Percentiles rank a stretch among this genome's conserved stretches.
These are phyloP conservation scores for Protomyces lactucae-debilis DNA, from an alignment of 1,139 yeast species.

Conservation along the genomic window DNA sequence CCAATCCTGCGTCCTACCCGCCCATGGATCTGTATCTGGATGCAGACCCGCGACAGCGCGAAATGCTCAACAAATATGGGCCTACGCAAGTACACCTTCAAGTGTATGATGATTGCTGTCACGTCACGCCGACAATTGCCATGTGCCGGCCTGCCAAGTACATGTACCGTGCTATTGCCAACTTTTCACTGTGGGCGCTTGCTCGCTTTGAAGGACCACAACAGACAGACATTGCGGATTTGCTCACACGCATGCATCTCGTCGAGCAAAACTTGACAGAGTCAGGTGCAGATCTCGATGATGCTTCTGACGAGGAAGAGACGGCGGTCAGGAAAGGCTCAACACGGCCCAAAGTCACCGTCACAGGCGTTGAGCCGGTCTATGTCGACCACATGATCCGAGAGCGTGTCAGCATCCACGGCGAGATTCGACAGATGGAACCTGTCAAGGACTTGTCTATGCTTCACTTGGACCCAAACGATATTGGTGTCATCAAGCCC, in stretches of 20 bases:
- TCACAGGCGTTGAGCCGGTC: conserved; percentile 18
- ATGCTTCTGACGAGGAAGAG: background rate
- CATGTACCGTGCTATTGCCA: conserved; percentile 27
- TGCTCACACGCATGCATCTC: background rate
- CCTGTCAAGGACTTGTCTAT: conserved; percentile 10
- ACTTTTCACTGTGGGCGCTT: conserved; percentile 26
- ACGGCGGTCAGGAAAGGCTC: background rate
- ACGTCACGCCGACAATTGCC: conserved; percentile 28
- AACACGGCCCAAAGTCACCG: conserved; percentile 10
- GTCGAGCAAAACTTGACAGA: background rate
- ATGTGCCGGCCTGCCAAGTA: conserved; percentile 24
- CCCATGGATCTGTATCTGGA: conserved; percentile 19
- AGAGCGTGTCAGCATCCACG: conserved; percentile 20
- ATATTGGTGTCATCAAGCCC: conserved; percentile 24
- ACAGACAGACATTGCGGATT: conserved; percentile 7
- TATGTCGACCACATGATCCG: conserved; percentile 26
- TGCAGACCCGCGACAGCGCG: conserved; percentile 11
- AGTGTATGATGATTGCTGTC: conserved; percentile 28
- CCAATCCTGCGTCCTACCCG: conserved; percentile 12
- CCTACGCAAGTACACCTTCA: conserved; percentile 25
- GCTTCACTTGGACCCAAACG: conserved; percentile 9
- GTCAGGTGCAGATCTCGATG: background rate
- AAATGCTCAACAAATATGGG: conserved; percentile 3
- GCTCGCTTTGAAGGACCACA: conserved; percentile 15
- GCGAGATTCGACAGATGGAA: conserved; percentile 24